Base-by-base conservation (phyloP, 306 rosid genomes). In the Trifolium repens region DNA sequence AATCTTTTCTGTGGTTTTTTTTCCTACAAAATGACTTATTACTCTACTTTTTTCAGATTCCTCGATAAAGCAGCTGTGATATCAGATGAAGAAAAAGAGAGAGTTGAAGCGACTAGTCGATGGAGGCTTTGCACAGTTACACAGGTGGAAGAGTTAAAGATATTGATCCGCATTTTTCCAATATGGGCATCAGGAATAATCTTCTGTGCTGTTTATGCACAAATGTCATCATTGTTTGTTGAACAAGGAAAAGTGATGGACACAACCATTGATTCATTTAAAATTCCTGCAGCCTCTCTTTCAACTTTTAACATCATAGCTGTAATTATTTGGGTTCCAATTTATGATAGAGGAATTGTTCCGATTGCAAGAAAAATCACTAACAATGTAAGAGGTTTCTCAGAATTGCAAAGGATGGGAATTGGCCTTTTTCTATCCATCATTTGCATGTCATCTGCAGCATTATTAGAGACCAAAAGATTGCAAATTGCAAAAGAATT, bases 61-160 rank as follows among this genome's bases (percentile, higher is more conserved):
- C 96, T 91, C 67, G 97, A 93, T 72, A 93, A 81, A 83, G 96
- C 98, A 11, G 91, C 97, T 69, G 86, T 91, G 47, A 43, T 85
- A 67, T 86, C 97, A n/a, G 89, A 86, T 63, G 77, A 72, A 1
- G 93, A 89, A 75, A 79, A 55, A 15, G 85, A 82, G 79, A 65
- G 74, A 1, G 90, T 76, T 3, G 84, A 84, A 69, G 81, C 53
- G 39, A 79, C 86, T 30, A 72, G 84, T 80, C 88, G 89, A n/a
- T 93, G 98, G 97, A 87, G 80, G 82, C 89, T 93, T 67, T 91
- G 97, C 81, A 88, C 93, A 0, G 96, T 93, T 27, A 93, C 97
- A 61, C 92, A 93, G 70, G 90, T 93, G 60, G 98, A 93, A 79
- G 98, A 93, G 77, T 74, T 91, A 44, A 91, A 93, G 85, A 89